Evolutionary conservation across 2,329 filamentous ascomycete genomes (phyloP), one percentile per base, ranked within the genome.

Genomic region (Phialemoniopsis sp.): DNA sequence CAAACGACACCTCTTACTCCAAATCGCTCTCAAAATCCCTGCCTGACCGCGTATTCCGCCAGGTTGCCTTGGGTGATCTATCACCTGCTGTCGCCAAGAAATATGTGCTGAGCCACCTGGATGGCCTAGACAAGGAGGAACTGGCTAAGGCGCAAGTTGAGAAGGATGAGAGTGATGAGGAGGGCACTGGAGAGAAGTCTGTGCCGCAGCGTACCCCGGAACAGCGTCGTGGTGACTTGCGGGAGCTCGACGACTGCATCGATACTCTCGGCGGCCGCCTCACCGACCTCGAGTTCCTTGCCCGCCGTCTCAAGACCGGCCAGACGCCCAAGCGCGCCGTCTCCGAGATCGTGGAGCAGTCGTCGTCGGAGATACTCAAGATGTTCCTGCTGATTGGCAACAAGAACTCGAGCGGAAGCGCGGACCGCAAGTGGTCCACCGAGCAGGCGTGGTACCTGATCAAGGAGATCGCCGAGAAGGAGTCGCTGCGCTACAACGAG

Each of bases 231-330:
- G 57, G 59, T 4, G 59, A 89, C 46, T 68, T 93, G 7, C 59
- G 63, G 1, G 87, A 90, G 46, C 74, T 98, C 2, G 89, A 96
- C 53, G 74, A 74, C 19, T 90, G 87, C 50, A 94, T 97, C 47
- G 76, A 82, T 19, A 76, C 82, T 1, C 75, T 98, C 2, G 93
- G 93, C 16, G 93, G 93, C 3, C 87, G 93, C 4, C 74, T 98
- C n/a, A 95, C 89, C 0, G 93, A 98, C 55, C 81, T 98, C 15
- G 91, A 97, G 57, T 94, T 93, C 55, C 79, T 98, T 32, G 86
- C 90, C n/a, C 81, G 91, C 29, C 78, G 93, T 14, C 85, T 98
- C 51, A 88, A 89, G 63, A 81, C 85, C 1, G 91, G 93, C 13
- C 89, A 96, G 59, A 85, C 76, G 3, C 93, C 93, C 1, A 76